A percentile compares a stretch with the other conserved stretches of the same genome.
Evolutionary conservation across 1,284 basidiomycete genomes (phyloP).

Genomic region (Kalmanozyma brasiliensis): DNA sequence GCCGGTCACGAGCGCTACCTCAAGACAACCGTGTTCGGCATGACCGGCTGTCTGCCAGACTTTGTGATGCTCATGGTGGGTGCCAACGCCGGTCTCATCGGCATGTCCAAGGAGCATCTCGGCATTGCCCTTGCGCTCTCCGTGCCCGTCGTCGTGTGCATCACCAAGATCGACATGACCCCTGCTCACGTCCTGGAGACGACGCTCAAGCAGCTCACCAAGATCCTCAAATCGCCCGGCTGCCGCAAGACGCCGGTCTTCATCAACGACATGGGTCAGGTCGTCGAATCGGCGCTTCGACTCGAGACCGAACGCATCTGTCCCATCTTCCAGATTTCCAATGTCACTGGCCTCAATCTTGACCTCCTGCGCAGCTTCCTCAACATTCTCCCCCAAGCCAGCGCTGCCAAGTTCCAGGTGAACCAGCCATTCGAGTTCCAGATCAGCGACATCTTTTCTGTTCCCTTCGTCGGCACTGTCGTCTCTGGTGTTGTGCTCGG

Average conservation of each 20-base stretch:
- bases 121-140: conserved; percentile 92
- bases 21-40: conserved; percentile 91
- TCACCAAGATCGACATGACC: conserved; percentile 99
- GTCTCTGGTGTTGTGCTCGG: conserved; percentile 85
- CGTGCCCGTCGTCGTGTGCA: conserved; percentile 91
- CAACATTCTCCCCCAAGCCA: conserved; percentile 65
- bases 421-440: conserved; percentile 84
- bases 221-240: conserved; percentile 91
- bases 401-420: conserved; percentile 60
- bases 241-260: conserved; percentile 72
- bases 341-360: conserved; percentile 92
- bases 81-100: conserved; percentile 91
- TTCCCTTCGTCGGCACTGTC: conserved; percentile 94
- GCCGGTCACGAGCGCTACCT: conserved; percentile 69
- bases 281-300: conserved; percentile 58
- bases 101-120: conserved; percentile 93
- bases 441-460: conserved; percentile 72
- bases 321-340: conserved; percentile 92
- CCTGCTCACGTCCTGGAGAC: conserved; percentile 88
- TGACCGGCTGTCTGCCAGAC: conserved; percentile 92
- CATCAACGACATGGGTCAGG: conserved; percentile 50
- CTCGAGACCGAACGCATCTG: conserved; percentile 74
- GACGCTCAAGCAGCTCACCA: conserved; percentile 90
- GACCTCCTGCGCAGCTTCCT: conserved; percentile 72
- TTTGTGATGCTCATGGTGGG: conserved; percentile 96